phyloP scores from a whole-genome alignment of 208 protist genomes.

The Naegleria gruberi region DNA sequence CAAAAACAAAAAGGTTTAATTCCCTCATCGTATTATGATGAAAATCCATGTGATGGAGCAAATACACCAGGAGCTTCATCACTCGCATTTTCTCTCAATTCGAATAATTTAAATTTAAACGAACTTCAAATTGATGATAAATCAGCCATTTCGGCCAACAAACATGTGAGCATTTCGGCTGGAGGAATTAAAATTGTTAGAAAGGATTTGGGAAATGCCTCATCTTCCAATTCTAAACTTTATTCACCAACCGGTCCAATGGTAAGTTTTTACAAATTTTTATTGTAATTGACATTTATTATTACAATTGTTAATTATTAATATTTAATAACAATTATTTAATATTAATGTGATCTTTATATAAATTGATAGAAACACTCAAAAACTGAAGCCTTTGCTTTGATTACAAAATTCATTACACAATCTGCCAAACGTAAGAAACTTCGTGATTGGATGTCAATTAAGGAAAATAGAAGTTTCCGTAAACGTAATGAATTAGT shows the following conservation, averaged over 20 bases:
- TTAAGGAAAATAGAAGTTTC: neutral
- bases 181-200: neutral
- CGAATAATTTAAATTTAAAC: neutral
- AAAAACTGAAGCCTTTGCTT: neutral
- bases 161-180: neutral
- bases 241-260: neutral
- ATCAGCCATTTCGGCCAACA: neutral
- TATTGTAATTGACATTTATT: too few relatives aligned
- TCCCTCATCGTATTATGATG: neutral
- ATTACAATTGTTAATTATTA: too few relatives aligned
- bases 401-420: neutral
- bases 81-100: neutral
- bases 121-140: neutral
- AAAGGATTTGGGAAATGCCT: neutral
- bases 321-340: neutral
- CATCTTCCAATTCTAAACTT: neutral
- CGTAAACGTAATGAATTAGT: neutral
- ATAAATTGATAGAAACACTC: neutral
- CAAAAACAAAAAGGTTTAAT: neutral
- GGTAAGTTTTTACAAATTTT: neutral
- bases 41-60: neutral
- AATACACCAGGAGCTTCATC: neutral
- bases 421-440: neutral
- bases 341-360: neutral
- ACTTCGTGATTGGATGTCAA: neutral